Evolutionary conservation across 75 land plant species (phyloP).

Genomic region (Cryptomeria japonica): DNA sequence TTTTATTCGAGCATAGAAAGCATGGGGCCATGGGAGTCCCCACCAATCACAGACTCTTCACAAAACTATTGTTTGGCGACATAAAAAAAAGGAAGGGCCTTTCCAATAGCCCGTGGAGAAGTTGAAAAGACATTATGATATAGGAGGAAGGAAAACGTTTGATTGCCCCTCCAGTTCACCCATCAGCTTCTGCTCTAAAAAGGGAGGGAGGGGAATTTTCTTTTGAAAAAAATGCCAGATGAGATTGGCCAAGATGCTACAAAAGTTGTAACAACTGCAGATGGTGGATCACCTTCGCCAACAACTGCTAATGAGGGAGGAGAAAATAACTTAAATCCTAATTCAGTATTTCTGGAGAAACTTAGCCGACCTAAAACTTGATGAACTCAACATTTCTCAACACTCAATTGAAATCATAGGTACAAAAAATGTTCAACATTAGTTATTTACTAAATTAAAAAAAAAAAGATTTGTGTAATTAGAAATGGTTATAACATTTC

Average conservation of each 20-base stretch:
- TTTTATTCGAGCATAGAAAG: too few relatives aligned
- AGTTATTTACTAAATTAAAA: too few relatives aligned
- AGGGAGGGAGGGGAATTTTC: background rate
- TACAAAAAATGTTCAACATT: background rate
- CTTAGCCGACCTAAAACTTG: slow-evolving; percentile 81
- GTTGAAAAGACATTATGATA: too few relatives aligned
- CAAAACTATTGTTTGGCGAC: too few relatives aligned
- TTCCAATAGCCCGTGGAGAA: too few relatives aligned
- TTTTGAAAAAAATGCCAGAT: background rate
- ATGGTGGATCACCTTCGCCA: background rate
- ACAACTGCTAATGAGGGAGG: background rate
- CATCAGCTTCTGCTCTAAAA: too few relatives aligned
- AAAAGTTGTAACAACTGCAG: background rate
- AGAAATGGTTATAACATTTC: background rate
- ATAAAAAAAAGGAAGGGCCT: too few relatives aligned
- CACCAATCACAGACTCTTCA: too few relatives aligned
- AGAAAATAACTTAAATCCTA: background rate
- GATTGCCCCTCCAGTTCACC: too few relatives aligned
- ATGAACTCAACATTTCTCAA: slow-evolving; percentile 66
- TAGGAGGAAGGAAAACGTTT: too few relatives aligned
- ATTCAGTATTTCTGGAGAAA: slow-evolving; percentile 73
- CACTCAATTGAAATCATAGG: slow-evolving; percentile 69
- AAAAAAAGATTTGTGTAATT: too few relatives aligned
- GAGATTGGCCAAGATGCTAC: background rate
- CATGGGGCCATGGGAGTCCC: too few relatives aligned